These are phyloP conservation scores for Cytospora leucostoma DNA, from an alignment of 2,329 filamentous ascomycete species.

Conservation along the genomic window DNA sequence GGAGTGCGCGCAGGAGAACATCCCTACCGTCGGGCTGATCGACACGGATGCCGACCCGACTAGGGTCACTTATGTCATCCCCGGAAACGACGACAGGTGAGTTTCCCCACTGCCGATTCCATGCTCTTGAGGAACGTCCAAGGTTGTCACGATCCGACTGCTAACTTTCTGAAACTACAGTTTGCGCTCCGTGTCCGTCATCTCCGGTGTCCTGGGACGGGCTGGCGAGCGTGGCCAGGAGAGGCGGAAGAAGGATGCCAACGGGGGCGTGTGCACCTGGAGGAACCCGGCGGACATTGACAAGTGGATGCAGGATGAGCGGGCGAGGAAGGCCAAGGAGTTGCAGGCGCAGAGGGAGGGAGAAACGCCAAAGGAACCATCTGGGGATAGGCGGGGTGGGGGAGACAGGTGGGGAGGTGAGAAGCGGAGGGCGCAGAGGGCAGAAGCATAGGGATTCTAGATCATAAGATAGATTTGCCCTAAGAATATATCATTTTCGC, in stretches of 20 bases:
- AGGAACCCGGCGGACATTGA: slow-evolving; percentile 47
- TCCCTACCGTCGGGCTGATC: slow-evolving; percentile 92
- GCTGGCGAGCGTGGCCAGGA: slow-evolving; percentile 78
- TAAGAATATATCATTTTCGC: no score
- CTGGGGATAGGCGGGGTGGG: neutral
- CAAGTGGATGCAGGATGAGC: slow-evolving; percentile 37
- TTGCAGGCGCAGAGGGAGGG: neutral
- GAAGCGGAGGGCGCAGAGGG: neutral
- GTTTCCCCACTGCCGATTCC: slow-evolving; percentile 31
- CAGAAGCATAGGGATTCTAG: no score
- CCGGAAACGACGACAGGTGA: slow-evolving; percentile 92
- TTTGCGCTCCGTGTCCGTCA: slow-evolving; percentile 76
- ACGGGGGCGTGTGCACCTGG: slow-evolving; percentile 66
- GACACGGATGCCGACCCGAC: slow-evolving; percentile 92
- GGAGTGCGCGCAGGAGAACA: slow-evolving; percentile 83
- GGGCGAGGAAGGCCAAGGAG: neutral
- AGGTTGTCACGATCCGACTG: neutral
- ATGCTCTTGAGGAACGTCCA: neutral
- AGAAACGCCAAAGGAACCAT: neutral
- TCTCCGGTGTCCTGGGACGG: slow-evolving; percentile 81
- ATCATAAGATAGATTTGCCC: no score
- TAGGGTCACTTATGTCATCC: slow-evolving; percentile 95
- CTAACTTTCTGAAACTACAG: slow-evolving; percentile 48
- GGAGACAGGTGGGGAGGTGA: neutral
- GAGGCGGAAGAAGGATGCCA: slow-evolving; percentile 64